Conservation (phyloP, 139 green algal species). For the Bryopsis sp. region DNA sequence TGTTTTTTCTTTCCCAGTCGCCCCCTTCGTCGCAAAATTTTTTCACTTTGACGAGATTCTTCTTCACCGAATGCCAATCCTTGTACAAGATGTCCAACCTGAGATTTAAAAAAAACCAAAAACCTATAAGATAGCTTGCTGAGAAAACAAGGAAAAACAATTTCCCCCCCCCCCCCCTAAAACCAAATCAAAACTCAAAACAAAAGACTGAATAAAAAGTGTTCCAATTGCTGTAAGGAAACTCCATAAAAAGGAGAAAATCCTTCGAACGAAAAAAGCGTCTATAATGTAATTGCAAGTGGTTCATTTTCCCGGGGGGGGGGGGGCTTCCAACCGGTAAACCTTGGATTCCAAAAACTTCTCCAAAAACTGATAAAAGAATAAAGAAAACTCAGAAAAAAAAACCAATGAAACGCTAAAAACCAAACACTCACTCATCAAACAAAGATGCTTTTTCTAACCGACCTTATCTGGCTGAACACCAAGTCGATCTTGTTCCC, state of each 20-base stretch:
- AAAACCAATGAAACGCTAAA: too few species aligned
- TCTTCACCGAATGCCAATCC: slow-evolving; percentile 68
- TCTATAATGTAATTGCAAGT: too few species aligned
- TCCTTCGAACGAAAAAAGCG: too few species aligned
- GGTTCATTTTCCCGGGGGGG: background rate
- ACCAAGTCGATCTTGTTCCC: slow-evolving; percentile 90
- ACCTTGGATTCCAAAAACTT: background rate
- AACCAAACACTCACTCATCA: too few species aligned
- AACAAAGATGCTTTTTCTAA: background rate
- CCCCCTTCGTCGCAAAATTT: slow-evolving; percentile 77
- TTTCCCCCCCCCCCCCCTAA: too few species aligned
- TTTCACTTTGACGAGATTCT: slow-evolving; percentile 47
- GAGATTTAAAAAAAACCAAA: slow-evolving; percentile 16
- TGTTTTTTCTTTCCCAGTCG: slow-evolving; percentile 99
- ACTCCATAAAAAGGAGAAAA: too few species aligned
- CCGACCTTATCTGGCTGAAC: slow-evolving; percentile 73
- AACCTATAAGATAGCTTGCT: too few species aligned
- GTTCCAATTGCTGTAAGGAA: background rate
- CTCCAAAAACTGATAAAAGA: background rate
- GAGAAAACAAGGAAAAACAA: too few species aligned
- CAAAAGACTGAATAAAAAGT: too few species aligned
- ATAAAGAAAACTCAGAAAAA: too few species aligned
- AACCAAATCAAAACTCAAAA: too few species aligned
- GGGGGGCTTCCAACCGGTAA: background rate
- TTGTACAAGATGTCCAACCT: slow-evolving; percentile 71